Conservation (phyloP, 2,329 filamentous ascomycete genomes). For the Neonectria ditissima region DNA sequence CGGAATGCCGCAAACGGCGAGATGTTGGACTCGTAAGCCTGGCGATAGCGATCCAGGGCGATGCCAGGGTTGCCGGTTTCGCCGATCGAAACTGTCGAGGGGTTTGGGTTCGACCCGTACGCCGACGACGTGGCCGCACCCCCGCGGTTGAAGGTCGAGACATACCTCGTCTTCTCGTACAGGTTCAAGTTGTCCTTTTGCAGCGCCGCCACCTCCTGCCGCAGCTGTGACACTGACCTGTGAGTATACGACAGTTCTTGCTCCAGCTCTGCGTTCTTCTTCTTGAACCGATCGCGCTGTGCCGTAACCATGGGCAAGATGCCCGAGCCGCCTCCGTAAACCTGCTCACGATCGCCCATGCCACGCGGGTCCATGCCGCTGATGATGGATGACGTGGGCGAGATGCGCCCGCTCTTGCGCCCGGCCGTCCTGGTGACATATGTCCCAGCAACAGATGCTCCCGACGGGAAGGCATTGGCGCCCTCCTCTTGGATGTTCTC, state of each 20-base stretch:
- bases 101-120: conserved; percentile 79
- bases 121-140: conserved; percentile 72
- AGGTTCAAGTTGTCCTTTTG: conserved; percentile 97
- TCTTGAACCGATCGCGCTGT: conserved; percentile 97
- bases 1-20: conserved; percentile 96
- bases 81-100: conserved; percentile 74
- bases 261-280: conserved; percentile 91
- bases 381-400: conserved; percentile 97
- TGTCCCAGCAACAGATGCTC: conserved; percentile 92
- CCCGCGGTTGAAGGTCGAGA: conserved; percentile 89
- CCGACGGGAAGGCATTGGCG: conserved; percentile 85
- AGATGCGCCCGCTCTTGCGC: conserved; percentile 76
- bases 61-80: conserved; percentile 69
- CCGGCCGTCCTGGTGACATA: conserved; percentile 75
- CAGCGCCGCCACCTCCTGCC: conserved; percentile 89
- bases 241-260: conserved; percentile 89
- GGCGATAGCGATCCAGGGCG: conserved; percentile 85
- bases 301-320: conserved; percentile 99
- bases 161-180: conserved; percentile 97
- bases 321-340: conserved; percentile 78
- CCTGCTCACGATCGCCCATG: conserved; percentile 67
- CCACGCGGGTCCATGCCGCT: conserved; percentile 86
- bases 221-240: conserved; percentile 82
- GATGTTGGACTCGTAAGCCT: conserved; percentile 94
- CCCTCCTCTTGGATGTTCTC: conserved; percentile 88